These are phyloP conservation scores for Diutina mesorugosa DNA, from an alignment of 1,139 yeast genomes.

Conservation along the genomic window DNA sequence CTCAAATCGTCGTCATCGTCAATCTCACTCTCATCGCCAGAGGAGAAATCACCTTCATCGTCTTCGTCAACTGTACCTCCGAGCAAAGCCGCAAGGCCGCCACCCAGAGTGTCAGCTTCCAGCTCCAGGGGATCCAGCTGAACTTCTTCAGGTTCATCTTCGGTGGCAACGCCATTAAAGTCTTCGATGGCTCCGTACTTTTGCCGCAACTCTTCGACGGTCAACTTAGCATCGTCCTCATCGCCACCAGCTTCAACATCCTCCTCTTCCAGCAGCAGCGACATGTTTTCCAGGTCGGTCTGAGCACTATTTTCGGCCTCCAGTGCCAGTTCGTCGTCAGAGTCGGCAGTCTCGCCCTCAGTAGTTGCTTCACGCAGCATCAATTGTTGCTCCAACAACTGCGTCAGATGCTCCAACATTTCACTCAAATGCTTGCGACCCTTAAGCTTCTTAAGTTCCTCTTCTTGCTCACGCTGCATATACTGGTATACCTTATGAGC, in stretches of 20 bases:
- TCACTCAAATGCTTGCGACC: conserved; percentile 84
- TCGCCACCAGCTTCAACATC: conserved; percentile 19
- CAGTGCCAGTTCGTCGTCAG: conserved; percentile 7
- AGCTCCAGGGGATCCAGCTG: not conserved
- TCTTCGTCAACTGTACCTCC: conserved; percentile 6
- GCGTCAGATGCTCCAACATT: conserved; percentile 86
- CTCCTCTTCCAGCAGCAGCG: conserved; percentile 8
- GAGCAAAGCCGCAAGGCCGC: conserved; percentile 23
- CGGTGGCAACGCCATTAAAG: conserved; percentile 5
- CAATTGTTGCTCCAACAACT: conserved; percentile 75
- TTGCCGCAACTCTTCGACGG: conserved; percentile 51
- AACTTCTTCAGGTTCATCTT: not conserved
- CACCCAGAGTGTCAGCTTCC: conserved; percentile 2
- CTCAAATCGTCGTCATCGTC: conserved; percentile 2
- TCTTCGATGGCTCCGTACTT: conserved; percentile 42
- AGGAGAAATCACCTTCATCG: conserved; percentile 6
- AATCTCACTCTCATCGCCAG: conserved; percentile 9
- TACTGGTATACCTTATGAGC: conserved; percentile 73
- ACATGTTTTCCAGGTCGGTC: conserved; percentile 11
- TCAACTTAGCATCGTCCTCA: conserved; percentile 34
- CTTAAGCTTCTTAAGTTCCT: conserved; percentile 55
- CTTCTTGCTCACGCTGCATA: conserved; percentile 42
- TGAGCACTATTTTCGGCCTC: conserved; percentile 8
- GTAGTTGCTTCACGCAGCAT: conserved; percentile 7
- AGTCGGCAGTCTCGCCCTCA: conserved; percentile 9